Percentiles rank a stretch among this genome's conserved stretches.
Conservation (phyloP, 257 asterid species). For the Solanum chilense region DNA sequence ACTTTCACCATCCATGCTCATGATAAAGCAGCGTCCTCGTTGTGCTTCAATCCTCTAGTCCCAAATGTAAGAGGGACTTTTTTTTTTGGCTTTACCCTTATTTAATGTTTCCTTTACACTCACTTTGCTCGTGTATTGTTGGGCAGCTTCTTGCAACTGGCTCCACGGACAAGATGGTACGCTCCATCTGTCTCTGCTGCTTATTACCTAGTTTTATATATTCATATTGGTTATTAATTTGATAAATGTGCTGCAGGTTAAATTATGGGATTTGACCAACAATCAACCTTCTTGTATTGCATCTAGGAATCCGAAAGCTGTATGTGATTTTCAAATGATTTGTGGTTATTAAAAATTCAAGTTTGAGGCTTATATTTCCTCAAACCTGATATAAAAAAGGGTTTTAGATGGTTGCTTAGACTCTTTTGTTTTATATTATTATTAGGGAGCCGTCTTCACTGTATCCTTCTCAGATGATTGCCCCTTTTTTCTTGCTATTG, state of each 20-base stretch:
- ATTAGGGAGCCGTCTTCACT: slow-evolving; percentile 82
- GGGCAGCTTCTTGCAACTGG: slow-evolving; percentile 90
- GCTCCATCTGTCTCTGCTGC: neutral
- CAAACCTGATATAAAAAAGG: neutral
- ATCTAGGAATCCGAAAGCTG: slow-evolving; percentile 38
- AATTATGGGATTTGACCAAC: slow-evolving; percentile 83
- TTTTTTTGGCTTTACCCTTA: neutral
- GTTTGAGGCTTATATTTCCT: neutral
- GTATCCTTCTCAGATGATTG: slow-evolving; percentile 69
- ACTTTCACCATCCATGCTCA: slow-evolving; percentile 83
- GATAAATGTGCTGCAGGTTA: slow-evolving; percentile 41
- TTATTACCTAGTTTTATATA: neutral
- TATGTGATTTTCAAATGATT: slow-evolving; percentile 4
- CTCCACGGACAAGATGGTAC: slow-evolving; percentile 78
- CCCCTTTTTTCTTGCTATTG: slow-evolving; percentile 62
- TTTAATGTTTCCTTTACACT: neutral
- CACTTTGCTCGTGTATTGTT: neutral
- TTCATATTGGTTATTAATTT: neutral
- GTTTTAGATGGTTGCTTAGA: neutral
- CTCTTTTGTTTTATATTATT: neutral
- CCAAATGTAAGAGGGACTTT: slow-evolving; percentile 40
- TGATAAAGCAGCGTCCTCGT: slow-evolving; percentile 66
- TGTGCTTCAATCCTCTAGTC: slow-evolving; percentile 46
- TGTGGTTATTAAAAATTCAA: neutral
- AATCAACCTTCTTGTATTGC: slow-evolving; percentile 55